These are phyloP conservation scores for Schwanniomyces etchellsii DNA, from an alignment of 1,139 yeast species.

Conservation along the genomic window DNA sequence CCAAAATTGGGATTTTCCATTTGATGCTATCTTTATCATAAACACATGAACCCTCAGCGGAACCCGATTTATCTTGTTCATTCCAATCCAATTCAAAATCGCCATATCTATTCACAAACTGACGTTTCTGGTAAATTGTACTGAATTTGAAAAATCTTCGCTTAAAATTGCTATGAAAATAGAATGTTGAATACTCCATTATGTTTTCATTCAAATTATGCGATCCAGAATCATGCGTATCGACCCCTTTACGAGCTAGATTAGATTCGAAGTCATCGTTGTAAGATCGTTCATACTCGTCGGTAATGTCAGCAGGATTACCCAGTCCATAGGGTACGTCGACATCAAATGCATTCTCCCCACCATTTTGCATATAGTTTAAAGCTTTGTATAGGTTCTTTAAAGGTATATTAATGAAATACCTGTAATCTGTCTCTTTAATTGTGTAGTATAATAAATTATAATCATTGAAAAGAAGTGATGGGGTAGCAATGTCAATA, in stretches of 20 bases:
- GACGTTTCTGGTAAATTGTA: conserved; percentile 43
- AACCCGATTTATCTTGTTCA: conserved; percentile 8
- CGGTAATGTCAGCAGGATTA: conserved; percentile 20
- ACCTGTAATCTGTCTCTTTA: conserved; percentile 36
- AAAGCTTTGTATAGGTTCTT: conserved; percentile 40
- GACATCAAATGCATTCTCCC: background rate
- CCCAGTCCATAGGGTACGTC: conserved; percentile 24
- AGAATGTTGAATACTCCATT: conserved; percentile 27
- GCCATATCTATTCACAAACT: conserved; percentile 42
- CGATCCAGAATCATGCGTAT: conserved; percentile 1
- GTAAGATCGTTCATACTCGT: conserved; percentile 21
- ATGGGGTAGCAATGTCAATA: conserved; percentile 47
- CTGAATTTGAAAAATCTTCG: conserved; percentile 40
- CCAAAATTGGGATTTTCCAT: conserved; percentile 48
- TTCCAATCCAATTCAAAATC: conserved; percentile 35
- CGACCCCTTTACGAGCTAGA: conserved; percentile 3
- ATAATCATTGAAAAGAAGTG: conserved; percentile 37
- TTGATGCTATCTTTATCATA: conserved; percentile 41
- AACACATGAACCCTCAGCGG: conserved; percentile 17
- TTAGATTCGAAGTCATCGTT: conserved; percentile 9
- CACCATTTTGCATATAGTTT: conserved; percentile 27
- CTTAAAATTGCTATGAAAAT: conserved; percentile 29
- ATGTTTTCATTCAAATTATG: conserved; percentile 12
- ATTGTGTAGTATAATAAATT: conserved; percentile 38
- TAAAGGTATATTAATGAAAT: conserved; percentile 38